Evolutionary conservation across 2,329 filamentous ascomycete species (phyloP).

Genomic region (Truncatella angustata): DNA sequence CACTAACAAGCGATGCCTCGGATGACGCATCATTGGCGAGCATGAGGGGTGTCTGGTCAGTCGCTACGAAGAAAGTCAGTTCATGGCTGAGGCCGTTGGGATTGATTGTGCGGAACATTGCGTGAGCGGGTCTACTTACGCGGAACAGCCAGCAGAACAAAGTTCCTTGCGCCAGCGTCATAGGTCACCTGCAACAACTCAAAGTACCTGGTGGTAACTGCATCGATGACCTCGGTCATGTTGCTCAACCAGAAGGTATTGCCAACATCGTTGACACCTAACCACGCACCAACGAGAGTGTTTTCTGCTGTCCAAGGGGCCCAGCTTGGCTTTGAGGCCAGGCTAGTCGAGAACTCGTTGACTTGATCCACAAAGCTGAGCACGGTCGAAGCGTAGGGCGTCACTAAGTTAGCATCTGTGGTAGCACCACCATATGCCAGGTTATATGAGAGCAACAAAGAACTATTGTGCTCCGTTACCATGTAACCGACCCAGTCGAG

Average conservation of each 20-base stretch:
- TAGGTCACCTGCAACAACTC: slow-evolving; percentile 16
- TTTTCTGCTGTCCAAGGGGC: slow-evolving; percentile 16
- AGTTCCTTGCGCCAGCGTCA: slow-evolving; percentile 16
- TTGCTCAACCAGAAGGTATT: slow-evolving; percentile 26
- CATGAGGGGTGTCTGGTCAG: slow-evolving; percentile 1
- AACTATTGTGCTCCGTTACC: slow-evolving; percentile 32
- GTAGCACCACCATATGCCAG: slow-evolving; percentile 42
- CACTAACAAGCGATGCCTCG: background rate
- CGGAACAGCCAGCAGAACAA: slow-evolving; percentile 17
- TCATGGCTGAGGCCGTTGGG: background rate
- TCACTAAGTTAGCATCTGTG: slow-evolving; percentile 40
- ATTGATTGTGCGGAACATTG: too few species aligned
- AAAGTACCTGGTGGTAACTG: slow-evolving; percentile 17
- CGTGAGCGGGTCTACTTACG: slow-evolving; percentile 1
- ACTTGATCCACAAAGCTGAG: slow-evolving; percentile 34
- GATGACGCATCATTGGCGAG: background rate
- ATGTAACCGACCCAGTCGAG: slow-evolving; percentile 42
- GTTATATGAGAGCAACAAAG: slow-evolving; percentile 38
- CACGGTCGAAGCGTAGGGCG: slow-evolving; percentile 45
- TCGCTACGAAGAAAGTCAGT: background rate
- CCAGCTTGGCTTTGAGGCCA: slow-evolving; percentile 10
- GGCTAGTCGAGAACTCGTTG: slow-evolving; percentile 24
- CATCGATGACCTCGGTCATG: slow-evolving; percentile 17
- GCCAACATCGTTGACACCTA: slow-evolving; percentile 28
- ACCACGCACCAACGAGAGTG: slow-evolving; percentile 24